Conservation (phyloP, 2,329 filamentous ascomycete genomes). For the Fusarium luffae region DNA sequence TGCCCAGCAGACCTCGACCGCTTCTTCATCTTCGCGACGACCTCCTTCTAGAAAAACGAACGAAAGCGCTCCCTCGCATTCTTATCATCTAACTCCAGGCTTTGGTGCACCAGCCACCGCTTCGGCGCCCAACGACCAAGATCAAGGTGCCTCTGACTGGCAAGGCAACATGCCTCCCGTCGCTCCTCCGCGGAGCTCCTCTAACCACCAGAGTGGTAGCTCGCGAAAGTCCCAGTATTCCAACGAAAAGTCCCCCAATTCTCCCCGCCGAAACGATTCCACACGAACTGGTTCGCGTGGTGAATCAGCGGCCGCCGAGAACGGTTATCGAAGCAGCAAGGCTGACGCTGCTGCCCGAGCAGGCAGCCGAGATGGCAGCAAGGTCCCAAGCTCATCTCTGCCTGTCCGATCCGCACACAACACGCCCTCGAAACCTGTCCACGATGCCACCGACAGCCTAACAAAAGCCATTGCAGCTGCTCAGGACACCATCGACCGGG, state of each 20-base stretch:
- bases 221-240: conserved; percentile 59
- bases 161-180: conserved; percentile 74
- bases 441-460: conserved; percentile 83
- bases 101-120: conserved; percentile 62
- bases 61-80: conserved; percentile 57
- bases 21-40: conserved; percentile 65
- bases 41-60: conserved; percentile 64
- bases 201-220: conserved; percentile 62
- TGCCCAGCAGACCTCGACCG: conserved; percentile 60
- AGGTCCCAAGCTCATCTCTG: conserved; percentile 53
- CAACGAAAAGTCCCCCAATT: conserved; percentile 58
- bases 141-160: conserved; percentile 60
- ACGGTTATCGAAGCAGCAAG: conserved; percentile 48
- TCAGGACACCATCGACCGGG: conserved; percentile 48
- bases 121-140: conserved; percentile 55
- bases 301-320: conserved; percentile 47
- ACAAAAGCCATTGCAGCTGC: conserved; percentile 71
- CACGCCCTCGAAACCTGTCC: conserved; percentile 67
- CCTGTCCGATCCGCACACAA: conserved; percentile 59
- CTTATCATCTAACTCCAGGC: conserved; percentile 53
- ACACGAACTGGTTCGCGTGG: conserved; percentile 50
- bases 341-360: conserved; percentile 55
- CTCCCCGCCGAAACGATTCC: conserved; percentile 56
- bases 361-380: conserved; percentile 55
- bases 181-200: conserved; percentile 84